These are phyloP conservation scores for Solanum megistacrolobum DNA, from an alignment of 257 asterid genomes.

Conservation along the genomic window DNA sequence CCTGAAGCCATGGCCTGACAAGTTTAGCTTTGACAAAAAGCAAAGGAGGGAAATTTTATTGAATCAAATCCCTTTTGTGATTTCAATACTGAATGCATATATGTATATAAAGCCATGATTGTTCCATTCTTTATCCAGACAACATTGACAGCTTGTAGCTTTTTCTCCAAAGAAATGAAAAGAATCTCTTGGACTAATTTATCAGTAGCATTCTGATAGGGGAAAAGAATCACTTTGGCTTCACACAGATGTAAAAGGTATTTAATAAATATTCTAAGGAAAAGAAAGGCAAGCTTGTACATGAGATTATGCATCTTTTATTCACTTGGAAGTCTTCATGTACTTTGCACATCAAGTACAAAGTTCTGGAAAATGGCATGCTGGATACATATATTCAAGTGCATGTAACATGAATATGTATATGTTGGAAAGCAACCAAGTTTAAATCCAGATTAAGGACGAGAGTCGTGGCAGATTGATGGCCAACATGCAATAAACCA, in stretches of 20 bases:
- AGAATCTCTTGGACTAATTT: slow-evolving; percentile 13
- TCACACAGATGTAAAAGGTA: background rate
- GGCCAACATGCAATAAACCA: background rate
- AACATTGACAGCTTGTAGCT: slow-evolving; percentile 9
- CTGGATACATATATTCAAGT: background rate
- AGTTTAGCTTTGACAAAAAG: background rate
- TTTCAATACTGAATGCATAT: slow-evolving; percentile 4
- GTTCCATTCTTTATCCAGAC: slow-evolving; percentile 25
- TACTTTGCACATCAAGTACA: background rate
- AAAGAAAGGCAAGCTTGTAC: background rate
- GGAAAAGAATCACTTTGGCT: slow-evolving; percentile 38
- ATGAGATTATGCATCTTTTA: background rate
- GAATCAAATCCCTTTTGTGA: background rate
- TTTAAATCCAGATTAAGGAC: background rate
- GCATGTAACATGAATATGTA: background rate
- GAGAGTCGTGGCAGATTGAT: background rate
- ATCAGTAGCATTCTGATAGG: slow-evolving; percentile 18
- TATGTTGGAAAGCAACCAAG: background rate
- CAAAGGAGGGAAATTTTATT: background rate
- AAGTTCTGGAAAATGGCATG: background rate
- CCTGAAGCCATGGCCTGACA: slow-evolving; percentile 66
- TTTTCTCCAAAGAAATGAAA: slow-evolving; percentile 21
- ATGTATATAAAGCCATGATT: slow-evolving; percentile 13
- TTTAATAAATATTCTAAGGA: background rate
- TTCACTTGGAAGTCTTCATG: background rate